These are phyloP conservation scores for Heterobasidion annosum DNA, from an alignment of 1,284 basidiomycete species.

Conservation along the genomic window DNA sequence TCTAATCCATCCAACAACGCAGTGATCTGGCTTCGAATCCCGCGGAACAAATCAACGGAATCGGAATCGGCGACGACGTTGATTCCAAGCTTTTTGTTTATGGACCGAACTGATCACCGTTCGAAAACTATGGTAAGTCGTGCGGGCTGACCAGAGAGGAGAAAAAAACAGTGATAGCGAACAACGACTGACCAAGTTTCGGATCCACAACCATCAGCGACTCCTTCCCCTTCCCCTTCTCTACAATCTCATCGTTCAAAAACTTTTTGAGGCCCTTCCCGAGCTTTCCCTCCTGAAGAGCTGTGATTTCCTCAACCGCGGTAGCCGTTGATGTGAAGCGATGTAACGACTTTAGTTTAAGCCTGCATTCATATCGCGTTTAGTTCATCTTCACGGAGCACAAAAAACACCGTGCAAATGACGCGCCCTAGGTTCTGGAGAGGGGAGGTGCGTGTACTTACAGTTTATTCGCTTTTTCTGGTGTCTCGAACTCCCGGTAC, in stretches of 20 bases:
- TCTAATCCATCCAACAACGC: conserved; percentile 85
- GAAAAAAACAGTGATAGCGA: conserved; percentile 1
- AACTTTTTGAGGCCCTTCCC: conserved; percentile 93
- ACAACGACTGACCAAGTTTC: conserved; percentile 66
- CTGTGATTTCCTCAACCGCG: conserved; percentile 97
- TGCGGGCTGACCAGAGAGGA: background rate
- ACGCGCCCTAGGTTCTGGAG: background rate
- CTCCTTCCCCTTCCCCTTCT: conserved; percentile 87
- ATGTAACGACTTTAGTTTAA: conserved; percentile 93
- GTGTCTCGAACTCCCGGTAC: conserved; percentile 88
- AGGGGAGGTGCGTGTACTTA: conserved; percentile 29
- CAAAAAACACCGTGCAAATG: background rate
- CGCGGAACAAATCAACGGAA: conserved; percentile 86
- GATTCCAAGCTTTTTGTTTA: conserved; percentile 91
- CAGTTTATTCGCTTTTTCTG: conserved; percentile 89
- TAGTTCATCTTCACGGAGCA: background rate
- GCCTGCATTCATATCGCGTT: conserved; percentile 31
- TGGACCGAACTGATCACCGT: conserved; percentile 56
- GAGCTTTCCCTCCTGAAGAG: conserved; percentile 88
- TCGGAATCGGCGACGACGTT: conserved; percentile 67
- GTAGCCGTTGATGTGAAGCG: conserved; percentile 94
- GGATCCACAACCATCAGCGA: conserved; percentile 84
- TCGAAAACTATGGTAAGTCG: background rate
- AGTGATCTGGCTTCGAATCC: conserved; percentile 87
- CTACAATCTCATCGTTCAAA: conserved; percentile 80